phyloP scores from a whole-genome alignment of 805 yeast genomes.

The Wickerhamiella qilinensis region DNA sequence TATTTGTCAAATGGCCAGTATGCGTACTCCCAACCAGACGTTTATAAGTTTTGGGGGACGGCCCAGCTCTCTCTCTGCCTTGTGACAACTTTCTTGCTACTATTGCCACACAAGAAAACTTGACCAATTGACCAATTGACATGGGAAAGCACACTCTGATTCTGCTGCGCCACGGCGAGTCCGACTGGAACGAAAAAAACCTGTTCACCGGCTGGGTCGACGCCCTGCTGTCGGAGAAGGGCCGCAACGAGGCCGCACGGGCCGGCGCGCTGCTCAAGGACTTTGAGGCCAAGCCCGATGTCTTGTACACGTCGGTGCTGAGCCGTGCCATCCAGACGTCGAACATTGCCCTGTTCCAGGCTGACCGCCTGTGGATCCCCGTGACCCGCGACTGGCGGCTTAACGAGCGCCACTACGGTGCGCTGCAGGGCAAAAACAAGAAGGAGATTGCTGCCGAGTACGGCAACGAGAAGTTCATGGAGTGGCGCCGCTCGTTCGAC shows the following conservation, averaged over 20 bases:
- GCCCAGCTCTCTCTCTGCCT: too few relatives aligned
- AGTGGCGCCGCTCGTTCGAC: conserved; percentile 95
- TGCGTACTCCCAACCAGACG: too few relatives aligned
- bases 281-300: conserved; percentile 70
- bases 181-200: conserved; percentile 98
- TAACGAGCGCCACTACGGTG: conserved; percentile 99
- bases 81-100: too few relatives aligned
- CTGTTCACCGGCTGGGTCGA: conserved; percentile 99
- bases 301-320: conserved; percentile 78
- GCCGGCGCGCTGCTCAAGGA: conserved; percentile 89
- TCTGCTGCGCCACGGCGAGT: conserved; percentile 96
- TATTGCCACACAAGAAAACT: too few relatives aligned
- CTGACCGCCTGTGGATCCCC: conserved; percentile 83
- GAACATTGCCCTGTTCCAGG: conserved; percentile 74
- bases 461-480: conserved; percentile 88
- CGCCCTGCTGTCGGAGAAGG: conserved; percentile 66
- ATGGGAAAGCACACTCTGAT: conserved; percentile 39
- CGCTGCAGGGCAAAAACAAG: conserved; percentile 95
- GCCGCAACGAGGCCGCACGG: conserved; percentile 78
- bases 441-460: conserved; percentile 76
- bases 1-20: too few relatives aligned
- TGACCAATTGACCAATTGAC: too few relatives aligned
- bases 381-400: conserved; percentile 94
- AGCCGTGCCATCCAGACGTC: conserved; percentile 96
- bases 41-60: too few relatives aligned